These are phyloP conservation scores for Tremellales sp. DNA, from an alignment of 1,284 basidiomycete species.

Conservation along the genomic window DNA sequence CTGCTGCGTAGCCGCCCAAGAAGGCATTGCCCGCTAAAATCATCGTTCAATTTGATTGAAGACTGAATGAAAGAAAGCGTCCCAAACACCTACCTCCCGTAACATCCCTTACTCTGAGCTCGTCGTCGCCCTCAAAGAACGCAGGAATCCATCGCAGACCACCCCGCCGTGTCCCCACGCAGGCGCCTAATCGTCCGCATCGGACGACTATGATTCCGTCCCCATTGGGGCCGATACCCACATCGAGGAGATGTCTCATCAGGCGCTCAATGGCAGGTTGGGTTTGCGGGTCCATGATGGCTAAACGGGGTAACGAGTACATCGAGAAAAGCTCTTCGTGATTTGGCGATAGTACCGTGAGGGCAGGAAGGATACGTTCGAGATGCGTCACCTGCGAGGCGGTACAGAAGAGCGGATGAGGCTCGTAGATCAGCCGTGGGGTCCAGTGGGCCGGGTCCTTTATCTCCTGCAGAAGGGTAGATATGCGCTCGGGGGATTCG, in stretches of 20 bases:
- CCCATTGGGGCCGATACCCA: conserved; percentile 28
- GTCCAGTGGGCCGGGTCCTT: conserved; percentile 16
- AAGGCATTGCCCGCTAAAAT: conserved; percentile 39
- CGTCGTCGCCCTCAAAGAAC: conserved; percentile 19
- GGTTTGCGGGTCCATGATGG: conserved; percentile 11
- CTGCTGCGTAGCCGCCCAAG: conserved; percentile 42
- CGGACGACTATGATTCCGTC: conserved; percentile 38
- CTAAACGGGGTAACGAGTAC: conserved; percentile 17
- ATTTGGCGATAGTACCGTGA: conserved; percentile 41
- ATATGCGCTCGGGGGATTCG: conserved; percentile 27
- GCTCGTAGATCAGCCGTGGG: conserved; percentile 40
- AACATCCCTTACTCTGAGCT: conserved; percentile 30
- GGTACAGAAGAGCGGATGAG: conserved; percentile 34
- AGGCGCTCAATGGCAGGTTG: conserved; percentile 19
- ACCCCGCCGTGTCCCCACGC: conserved; percentile 29
- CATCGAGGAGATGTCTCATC: conserved; percentile 24
- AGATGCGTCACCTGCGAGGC: conserved; percentile 26
- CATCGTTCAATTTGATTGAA: not conserved
- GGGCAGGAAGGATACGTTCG: conserved; percentile 19
- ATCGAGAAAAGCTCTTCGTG: conserved; percentile 42
- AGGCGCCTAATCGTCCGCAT: conserved; percentile 37
- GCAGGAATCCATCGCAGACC: conserved; percentile 40
- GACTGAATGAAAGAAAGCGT: not conserved
- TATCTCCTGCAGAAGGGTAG: conserved; percentile 19
- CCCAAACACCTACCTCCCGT: conserved; percentile 32